Conservation (phyloP, 1,284 basidiomycete species). For the Cutaneotrichosporon mucoides region DNA sequence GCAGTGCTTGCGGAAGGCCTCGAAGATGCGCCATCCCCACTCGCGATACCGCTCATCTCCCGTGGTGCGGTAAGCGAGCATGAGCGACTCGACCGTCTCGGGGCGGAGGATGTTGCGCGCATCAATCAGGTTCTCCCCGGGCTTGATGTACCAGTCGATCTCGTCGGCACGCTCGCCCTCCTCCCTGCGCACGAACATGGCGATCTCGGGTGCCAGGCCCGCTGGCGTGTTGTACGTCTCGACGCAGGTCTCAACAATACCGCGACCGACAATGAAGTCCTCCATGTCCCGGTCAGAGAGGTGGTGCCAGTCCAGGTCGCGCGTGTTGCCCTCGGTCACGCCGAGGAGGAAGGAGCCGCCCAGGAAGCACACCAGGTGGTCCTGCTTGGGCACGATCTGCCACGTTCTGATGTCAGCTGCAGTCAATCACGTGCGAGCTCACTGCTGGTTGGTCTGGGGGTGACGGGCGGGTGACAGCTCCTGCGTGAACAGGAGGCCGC, state of each 20-base stretch:
- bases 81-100: slow-evolving; percentile 90
- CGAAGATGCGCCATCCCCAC: slow-evolving; percentile 85
- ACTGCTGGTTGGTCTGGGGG: slow-evolving; percentile 36
- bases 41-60: slow-evolving; percentile 76
- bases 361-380: slow-evolving; percentile 93
- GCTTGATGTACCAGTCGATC: slow-evolving; percentile 82
- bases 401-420: slow-evolving; percentile 54
- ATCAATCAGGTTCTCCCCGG: slow-evolving; percentile 58
- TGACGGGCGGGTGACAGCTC: slow-evolving; percentile 58
- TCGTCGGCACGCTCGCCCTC: slow-evolving; percentile 48
- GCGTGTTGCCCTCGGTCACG: slow-evolving; percentile 66
- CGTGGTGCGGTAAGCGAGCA: slow-evolving; percentile 78
- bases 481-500: slow-evolving; percentile 69
- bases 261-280: slow-evolving; percentile 77
- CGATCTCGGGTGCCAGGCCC: slow-evolving; percentile 80
- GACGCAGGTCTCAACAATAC: slow-evolving; percentile 81
- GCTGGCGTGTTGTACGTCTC: slow-evolving; percentile 80
- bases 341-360: slow-evolving; percentile 88
- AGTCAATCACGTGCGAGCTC: slow-evolving; percentile 11
- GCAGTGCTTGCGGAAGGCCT: slow-evolving; percentile 82
- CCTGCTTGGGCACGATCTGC: slow-evolving; percentile 78
- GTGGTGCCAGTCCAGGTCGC: slow-evolving; percentile 29
- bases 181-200: slow-evolving; percentile 61
- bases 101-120: slow-evolving; percentile 90
- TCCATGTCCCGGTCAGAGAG: slow-evolving; percentile 59